Percentiles rank a stretch among this genome's conserved stretches.
Conservation (phyloP, 768 basidiomycete species). For the Mycena alexandri region DNA sequence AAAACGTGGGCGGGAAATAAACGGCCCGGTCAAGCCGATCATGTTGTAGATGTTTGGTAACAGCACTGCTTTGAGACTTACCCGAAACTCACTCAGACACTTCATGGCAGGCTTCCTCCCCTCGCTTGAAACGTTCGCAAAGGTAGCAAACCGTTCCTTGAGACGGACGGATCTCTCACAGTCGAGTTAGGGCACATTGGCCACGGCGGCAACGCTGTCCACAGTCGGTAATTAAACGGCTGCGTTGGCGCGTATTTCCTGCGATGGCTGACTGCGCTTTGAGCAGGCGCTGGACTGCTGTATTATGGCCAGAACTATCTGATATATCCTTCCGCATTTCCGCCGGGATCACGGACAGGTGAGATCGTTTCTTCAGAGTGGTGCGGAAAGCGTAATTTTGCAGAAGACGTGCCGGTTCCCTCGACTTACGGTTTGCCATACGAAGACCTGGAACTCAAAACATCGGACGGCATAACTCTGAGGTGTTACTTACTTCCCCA, state of each 20-base stretch:
- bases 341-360: slow-evolving; percentile 85
- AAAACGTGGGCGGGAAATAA: no score
- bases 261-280: slow-evolving; percentile 23
- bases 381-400: slow-evolving; percentile 28
- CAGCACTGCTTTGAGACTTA: not conserved
- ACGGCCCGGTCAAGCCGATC: no score
- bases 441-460: slow-evolving; percentile 78
- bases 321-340: slow-evolving; percentile 90
- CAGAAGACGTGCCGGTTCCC: slow-evolving; percentile 78
- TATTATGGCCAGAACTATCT: slow-evolving; percentile 91
- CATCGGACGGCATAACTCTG: slow-evolving; percentile 79
- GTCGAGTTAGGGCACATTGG: slow-evolving; percentile 59
- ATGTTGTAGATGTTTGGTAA: no score
- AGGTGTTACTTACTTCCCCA: slow-evolving; percentile 84
- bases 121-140: slow-evolving; percentile 61
- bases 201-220: slow-evolving; percentile 68
- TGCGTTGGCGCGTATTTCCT: slow-evolving; percentile 3
- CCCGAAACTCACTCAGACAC: not conserved
- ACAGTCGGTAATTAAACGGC: slow-evolving; percentile 61
- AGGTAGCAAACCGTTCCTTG: slow-evolving; percentile 45
- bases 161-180: slow-evolving; percentile 16
- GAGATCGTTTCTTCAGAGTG: slow-evolving; percentile 16
- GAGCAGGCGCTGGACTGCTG: slow-evolving; percentile 75
- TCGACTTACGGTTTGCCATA: slow-evolving; percentile 79
- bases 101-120: slow-evolving; percentile 50